Evolutionary conservation across 441 rosid species (phyloP), one percentile per base, ranked within the genome.

Genomic region (Biscutella laevigata): DNA sequence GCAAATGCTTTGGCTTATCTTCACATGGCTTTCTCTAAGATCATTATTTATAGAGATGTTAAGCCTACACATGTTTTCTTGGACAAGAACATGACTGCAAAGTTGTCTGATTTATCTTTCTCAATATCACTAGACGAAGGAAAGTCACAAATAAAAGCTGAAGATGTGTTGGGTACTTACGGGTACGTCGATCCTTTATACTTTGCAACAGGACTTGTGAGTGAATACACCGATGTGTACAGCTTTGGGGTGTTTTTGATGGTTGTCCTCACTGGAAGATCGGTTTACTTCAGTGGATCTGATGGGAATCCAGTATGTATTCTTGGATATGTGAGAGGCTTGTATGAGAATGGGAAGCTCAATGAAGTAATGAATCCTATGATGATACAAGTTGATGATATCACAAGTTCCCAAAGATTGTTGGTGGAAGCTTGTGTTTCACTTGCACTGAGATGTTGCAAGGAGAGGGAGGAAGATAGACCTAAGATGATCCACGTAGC

Each of bases 201-300:
- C 32, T 6, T 7, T 8, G 19, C 7, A 4, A 17, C 17, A 27
- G 16, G 12, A 27, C 11, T 54, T 11, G 49, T 54, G 4, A 28
- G 48, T 1, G 29, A 54, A 20, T 54, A 27, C 20, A 12, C 59
- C 0, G 59, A 54, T 28, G 59, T 28, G 1, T 40, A 16, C 25
- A 54, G 48, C 37, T 54, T 39, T 40, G 59, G 59, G 9, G n/a
- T 38, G 20, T 40, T 12, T 54, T 16, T 55, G 39, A 4, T 55
- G 50, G 50, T 55, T 55, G 7, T 55, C 4, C 47, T 60, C 11
- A 69, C 47, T 59, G 57, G 60, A 12, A 36, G 36, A 3, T 70
- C 58, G 6, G 73, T 22, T 19, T 49, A 4, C 6, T 66, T 29
- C 38, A n/a, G n/a, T n/a, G n/a, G 7, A 3, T 37, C 35, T 26